Conservation (phyloP, 345 rosid genomes). For the Hevea brasiliensis region DNA sequence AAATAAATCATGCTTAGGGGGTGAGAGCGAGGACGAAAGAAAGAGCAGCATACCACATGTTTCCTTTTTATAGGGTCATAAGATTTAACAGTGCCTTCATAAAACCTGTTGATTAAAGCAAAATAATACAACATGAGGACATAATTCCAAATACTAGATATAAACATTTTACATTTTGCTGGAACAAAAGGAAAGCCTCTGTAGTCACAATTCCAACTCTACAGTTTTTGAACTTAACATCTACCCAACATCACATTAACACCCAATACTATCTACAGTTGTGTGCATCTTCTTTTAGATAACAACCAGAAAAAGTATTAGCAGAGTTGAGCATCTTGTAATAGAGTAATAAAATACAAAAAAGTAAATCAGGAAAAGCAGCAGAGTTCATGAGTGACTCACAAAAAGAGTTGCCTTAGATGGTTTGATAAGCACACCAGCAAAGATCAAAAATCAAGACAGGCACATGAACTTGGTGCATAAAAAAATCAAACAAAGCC, state of each 20-base stretch:
- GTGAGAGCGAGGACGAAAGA: background rate
- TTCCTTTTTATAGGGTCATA: conserved; percentile 73
- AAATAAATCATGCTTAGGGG: conserved; percentile 8
- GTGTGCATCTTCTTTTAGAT: background rate
- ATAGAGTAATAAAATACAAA: background rate
- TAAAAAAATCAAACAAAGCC: too few relatives aligned
- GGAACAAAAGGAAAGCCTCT: background rate
- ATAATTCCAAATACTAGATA: background rate
- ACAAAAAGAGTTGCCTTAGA: background rate
- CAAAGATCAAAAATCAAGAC: too few relatives aligned
- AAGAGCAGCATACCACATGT: conserved; percentile 71
- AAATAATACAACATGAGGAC: conserved; percentile 1
- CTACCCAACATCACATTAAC: background rate
- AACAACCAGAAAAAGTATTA: background rate
- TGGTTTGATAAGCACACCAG: conserved; percentile 1
- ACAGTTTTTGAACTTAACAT: background rate
- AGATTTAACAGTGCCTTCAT: conserved; percentile 87
- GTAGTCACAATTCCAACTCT: background rate
- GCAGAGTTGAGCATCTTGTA: background rate
- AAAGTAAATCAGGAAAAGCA: background rate
- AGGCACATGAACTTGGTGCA: too few relatives aligned
- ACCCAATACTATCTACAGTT: background rate
- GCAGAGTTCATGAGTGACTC: background rate
- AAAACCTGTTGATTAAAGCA: conserved; percentile 64
- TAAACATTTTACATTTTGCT: background rate